Percentiles rank a stretch among this genome's conserved stretches.
These are phyloP conservation scores for Amanita brunnescens DNA, from an alignment of 768 basidiomycete genomes.

Conservation along the genomic window DNA sequence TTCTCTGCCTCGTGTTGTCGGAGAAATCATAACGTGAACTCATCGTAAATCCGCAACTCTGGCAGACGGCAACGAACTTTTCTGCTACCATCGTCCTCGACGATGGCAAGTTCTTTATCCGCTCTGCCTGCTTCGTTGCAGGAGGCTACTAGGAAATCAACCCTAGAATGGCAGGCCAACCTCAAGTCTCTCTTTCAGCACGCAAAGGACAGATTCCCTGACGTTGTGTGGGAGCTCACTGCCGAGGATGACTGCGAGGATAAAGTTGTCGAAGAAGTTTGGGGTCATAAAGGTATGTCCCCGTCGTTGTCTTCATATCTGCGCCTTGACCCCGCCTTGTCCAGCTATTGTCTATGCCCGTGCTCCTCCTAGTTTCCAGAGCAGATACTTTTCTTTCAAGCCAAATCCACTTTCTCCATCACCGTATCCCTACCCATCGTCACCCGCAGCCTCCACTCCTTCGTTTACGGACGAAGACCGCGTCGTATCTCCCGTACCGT, in stretches of 20 bases:
- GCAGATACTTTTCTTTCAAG: conserved; percentile 76
- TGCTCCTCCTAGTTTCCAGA: conserved; percentile 87
- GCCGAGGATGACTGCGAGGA: conserved; percentile 42
- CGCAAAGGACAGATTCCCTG: conserved; percentile 90
- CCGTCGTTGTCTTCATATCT: background rate
- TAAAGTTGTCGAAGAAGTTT: conserved; percentile 51
- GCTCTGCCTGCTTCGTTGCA: conserved; percentile 40
- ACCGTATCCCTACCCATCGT: conserved; percentile 35
- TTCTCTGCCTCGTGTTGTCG: conserved; percentile 1
- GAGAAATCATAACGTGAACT: background rate
- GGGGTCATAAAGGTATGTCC: conserved; percentile 88
- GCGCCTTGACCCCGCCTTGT: background rate
- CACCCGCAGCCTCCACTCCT: conserved; percentile 51
- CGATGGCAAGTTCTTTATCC: conserved; percentile 2
- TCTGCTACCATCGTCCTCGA: conserved; percentile 1
- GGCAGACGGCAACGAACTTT: background rate
- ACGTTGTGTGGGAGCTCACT: conserved; percentile 84
- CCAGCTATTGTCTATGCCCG: too few relatives aligned
- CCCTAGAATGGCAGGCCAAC: conserved; percentile 71
- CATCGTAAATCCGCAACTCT: conserved; percentile 7
- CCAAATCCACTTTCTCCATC: conserved; percentile 51
- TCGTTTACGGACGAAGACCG: conserved; percentile 45
- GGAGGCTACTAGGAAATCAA: conserved; percentile 62
- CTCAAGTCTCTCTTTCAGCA: conserved; percentile 67
- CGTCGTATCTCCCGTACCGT: conserved; percentile 38